These are phyloP conservation scores for Aspergillus egyptiacus DNA, from an alignment of 495 filamentous ascomycete genomes.

Conservation along the genomic window DNA sequence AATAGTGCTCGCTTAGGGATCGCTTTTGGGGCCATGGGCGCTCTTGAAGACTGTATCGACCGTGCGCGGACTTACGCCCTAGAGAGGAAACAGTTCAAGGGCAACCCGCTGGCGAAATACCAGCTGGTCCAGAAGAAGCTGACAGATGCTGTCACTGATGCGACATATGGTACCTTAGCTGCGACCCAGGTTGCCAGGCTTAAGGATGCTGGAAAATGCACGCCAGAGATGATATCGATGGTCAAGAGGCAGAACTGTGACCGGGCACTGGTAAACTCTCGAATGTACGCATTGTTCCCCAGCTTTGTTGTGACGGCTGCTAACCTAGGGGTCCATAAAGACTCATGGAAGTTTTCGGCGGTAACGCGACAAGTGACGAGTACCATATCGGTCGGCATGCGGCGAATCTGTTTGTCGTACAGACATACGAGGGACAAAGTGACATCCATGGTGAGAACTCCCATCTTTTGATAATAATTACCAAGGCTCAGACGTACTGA, in stretches of 20 bases:
- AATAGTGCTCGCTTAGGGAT: conserved; percentile 93
- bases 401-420: conserved; percentile 92
- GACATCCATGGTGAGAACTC: conserved; percentile 86
- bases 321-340: conserved; percentile 30
- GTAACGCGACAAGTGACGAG: conserved; percentile 95
- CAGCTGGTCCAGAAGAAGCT: conserved; percentile 99
- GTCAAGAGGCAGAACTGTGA: conserved; percentile 98
- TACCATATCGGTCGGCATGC: conserved; percentile 93
- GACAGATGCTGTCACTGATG: conserved; percentile 85
- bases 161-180: conserved; percentile 80
- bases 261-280: conserved; percentile 71
- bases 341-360: conserved; percentile 92
- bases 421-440: conserved; percentile 96
- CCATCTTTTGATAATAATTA: background rate
- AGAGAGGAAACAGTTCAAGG: conserved; percentile 93
- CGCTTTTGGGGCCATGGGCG: conserved; percentile 87
- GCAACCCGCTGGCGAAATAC: conserved; percentile 92
- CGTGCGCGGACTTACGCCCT: conserved; percentile 81
- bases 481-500: conserved; percentile 13
- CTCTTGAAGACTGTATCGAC: conserved; percentile 81
- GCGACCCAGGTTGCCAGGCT: conserved; percentile 85
- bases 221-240: conserved; percentile 98
- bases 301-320: background rate
- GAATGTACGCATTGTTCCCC: conserved; percentile 47
- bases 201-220: conserved; percentile 81